Percentiles rank a stretch among this genome's conserved stretches.
phyloP scores from a whole-genome alignment of 345 rosid species.

The Populus euphratica region DNA sequence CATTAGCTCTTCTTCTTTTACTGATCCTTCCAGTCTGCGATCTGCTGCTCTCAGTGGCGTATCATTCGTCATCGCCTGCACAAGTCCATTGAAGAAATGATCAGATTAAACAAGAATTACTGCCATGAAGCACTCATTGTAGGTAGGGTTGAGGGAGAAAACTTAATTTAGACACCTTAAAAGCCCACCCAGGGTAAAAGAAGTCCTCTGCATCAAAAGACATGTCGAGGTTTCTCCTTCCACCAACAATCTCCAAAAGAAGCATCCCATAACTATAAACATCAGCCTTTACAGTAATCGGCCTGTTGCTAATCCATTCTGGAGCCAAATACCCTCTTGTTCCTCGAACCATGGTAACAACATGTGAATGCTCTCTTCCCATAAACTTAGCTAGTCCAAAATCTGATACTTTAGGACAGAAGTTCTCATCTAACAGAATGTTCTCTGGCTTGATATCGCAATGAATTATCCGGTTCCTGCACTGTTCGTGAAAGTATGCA shows the following conservation, averaged over 20 bases:
- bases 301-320: slow-evolving; percentile 32
- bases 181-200: slow-evolving; percentile 89
- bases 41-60: slow-evolving; percentile 27
- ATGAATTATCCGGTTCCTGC: slow-evolving; percentile 31
- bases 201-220: slow-evolving; percentile 35
- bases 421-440: slow-evolving; percentile 26
- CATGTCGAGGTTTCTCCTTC: slow-evolving; percentile 32
- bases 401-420: slow-evolving; percentile 31
- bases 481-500: slow-evolving; percentile 33
- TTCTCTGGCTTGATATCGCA: slow-evolving; percentile 34
- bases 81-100: background rate
- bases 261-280: slow-evolving; percentile 36
- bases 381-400: slow-evolving; percentile 32
- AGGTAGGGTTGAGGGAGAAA: background rate
- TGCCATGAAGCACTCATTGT: background rate
- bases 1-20: slow-evolving; percentile 28
- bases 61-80: slow-evolving; percentile 19
- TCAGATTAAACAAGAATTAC: too few species aligned
- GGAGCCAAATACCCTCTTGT: slow-evolving; percentile 34
- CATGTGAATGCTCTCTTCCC: slow-evolving; percentile 36
- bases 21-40: slow-evolving; percentile 15
- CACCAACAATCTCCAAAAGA: slow-evolving; percentile 31
- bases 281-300: slow-evolving; percentile 33
- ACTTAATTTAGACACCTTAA: slow-evolving; percentile 40
- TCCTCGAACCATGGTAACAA: slow-evolving; percentile 34